These are phyloP conservation scores for Alternaria triticimaculans DNA, from an alignment of 2,329 filamentous ascomycete genomes.

Conservation along the genomic window DNA sequence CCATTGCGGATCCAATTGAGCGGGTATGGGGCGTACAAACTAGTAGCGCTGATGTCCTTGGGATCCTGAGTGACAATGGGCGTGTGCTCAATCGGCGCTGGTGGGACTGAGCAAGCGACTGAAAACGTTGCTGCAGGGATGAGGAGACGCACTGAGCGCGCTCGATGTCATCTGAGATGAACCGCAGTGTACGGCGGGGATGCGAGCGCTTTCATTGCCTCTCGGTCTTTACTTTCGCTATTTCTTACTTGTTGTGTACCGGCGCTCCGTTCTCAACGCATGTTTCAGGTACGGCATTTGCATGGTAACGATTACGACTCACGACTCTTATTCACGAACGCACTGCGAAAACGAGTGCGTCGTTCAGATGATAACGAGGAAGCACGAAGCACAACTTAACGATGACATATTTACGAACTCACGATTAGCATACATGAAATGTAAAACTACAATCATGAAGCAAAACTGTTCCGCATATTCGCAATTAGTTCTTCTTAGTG, in stretches of 20 bases:
- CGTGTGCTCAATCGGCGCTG: conserved; percentile 39
- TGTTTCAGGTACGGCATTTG: conserved; percentile 1
- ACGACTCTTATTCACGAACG: not conserved
- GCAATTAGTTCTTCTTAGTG: not conserved
- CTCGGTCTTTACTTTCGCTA: not conserved
- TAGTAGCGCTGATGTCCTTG: conserved; percentile 44
- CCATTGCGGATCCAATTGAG: conserved; percentile 45
- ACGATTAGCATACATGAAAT: conserved; percentile 6
- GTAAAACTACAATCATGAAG: conserved; percentile 8
- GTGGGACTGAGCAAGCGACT: conserved; percentile 41
- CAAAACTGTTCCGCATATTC: not conserved
- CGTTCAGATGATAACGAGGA: not conserved
- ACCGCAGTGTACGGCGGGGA: not conserved
- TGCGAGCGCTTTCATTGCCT: not conserved
- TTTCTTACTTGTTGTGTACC: not conserved
- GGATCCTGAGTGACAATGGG: conserved; percentile 46
- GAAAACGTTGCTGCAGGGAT: not conserved
- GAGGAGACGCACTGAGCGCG: not conserved
- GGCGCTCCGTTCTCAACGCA: not conserved
- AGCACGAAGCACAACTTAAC: not conserved
- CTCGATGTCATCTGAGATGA: not conserved
- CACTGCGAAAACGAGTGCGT: not conserved
- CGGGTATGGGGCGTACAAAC: conserved; percentile 44
- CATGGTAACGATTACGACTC: not conserved
- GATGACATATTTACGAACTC: not conserved